Conservation (phyloP, 169 alveolate species). For the Plasmodium inui region DNA sequence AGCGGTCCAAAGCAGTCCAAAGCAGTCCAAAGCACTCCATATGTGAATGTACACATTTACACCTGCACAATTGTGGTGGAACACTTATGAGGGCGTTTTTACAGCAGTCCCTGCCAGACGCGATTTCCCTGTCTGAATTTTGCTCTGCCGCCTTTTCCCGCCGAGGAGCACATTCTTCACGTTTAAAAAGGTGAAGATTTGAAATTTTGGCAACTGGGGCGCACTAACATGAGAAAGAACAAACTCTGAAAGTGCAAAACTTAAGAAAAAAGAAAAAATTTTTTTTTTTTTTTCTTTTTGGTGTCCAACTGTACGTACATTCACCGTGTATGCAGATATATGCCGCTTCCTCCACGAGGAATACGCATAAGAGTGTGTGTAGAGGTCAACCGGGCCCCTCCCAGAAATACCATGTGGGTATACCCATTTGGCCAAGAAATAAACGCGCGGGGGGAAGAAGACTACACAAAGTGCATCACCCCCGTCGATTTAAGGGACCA, state of each 20-base stretch:
- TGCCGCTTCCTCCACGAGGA: neutral
- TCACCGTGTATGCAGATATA: slow-evolving; percentile 1
- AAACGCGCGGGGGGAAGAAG: neutral
- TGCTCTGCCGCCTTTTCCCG: neutral
- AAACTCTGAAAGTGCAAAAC: neutral
- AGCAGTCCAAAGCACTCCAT: neutral
- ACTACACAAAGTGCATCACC: neutral
- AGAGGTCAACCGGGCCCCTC: neutral
- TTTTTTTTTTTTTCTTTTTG: neutral
- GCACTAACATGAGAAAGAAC: neutral
- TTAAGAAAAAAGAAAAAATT: neutral
- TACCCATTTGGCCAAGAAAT: neutral
- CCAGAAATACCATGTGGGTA: neutral
- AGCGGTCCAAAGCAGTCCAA: no score
- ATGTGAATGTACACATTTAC: no score
- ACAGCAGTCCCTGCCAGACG: neutral
- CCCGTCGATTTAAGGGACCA: slow-evolving; percentile 20
- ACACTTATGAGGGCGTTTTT: neutral
- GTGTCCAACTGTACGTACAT: neutral
- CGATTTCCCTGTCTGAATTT: neutral
- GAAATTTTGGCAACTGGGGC: neutral
- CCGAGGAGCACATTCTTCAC: neutral
- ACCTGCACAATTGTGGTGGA: neutral
- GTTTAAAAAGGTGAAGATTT: neutral
- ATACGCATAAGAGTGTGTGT: neutral